phyloP scores from a whole-genome alignment of 2,329 filamentous ascomycete genomes.

The Juglanconis juglandina region DNA sequence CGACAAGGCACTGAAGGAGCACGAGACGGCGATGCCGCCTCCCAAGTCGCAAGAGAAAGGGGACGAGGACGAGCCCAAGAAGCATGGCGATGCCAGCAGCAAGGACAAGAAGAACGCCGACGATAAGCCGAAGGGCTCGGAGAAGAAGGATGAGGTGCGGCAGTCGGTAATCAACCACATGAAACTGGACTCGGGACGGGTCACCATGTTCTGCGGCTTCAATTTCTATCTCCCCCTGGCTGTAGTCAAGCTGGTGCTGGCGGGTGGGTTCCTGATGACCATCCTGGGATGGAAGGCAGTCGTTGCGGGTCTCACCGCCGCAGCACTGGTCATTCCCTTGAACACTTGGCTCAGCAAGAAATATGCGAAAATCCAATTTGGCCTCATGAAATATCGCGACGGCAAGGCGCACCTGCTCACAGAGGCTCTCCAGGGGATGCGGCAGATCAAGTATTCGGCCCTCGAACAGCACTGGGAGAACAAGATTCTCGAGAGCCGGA shows the following conservation, averaged over 20 bases:
- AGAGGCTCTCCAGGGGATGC: constrained; percentile 35
- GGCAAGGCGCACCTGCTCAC: constrained; percentile 33
- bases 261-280: constrained; percentile 28
- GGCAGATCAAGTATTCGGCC: constrained; percentile 36
- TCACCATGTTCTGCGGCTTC: constrained; percentile 17
- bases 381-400: constrained; percentile 34
- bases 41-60: constrained; percentile 10
- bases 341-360: constrained; percentile 28
- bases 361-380: constrained; percentile 30
- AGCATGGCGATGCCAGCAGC: constrained; percentile 7
- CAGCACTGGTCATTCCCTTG: constrained; percentile 26
- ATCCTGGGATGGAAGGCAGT: constrained; percentile 32
- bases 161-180: constrained; percentile 35
- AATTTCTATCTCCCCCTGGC: constrained; percentile 31
- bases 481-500: constrained; percentile 31
- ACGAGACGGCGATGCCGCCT: constrained; percentile 28
- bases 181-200: constrained; percentile 31
- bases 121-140: constrained; percentile 8
- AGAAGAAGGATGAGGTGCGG: constrained; percentile 25
- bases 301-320: constrained; percentile 27
- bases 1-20: constrained; percentile 32
- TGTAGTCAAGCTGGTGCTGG: constrained; percentile 31
- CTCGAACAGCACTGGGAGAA: constrained; percentile 33
- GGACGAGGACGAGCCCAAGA: constrained; percentile 17
- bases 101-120: neutral